A percentile compares a stretch with the other conserved stretches of the same genome.
phyloP scores from a whole-genome alignment of 2,329 filamentous ascomycete genomes.

The Calonectria montana region DNA sequence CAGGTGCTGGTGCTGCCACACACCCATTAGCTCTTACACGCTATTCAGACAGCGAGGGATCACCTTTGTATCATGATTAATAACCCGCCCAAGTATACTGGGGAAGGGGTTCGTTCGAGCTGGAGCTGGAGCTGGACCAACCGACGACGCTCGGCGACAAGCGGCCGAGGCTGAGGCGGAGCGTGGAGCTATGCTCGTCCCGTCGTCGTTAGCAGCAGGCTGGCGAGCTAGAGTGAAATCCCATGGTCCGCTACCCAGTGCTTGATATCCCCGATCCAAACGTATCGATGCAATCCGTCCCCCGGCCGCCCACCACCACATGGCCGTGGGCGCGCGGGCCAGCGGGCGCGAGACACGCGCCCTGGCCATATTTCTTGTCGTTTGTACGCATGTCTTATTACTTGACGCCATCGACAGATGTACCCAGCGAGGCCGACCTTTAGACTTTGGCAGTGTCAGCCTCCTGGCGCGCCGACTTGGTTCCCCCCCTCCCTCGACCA shows the following conservation, averaged over 20 bases:
- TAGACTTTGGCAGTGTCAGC: slow-evolving; percentile 1
- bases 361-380: not conserved
- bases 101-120: not conserved
- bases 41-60: not conserved
- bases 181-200: slow-evolving; percentile 4
- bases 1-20: not conserved
- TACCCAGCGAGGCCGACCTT: not conserved
- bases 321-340: not conserved
- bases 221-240: slow-evolving; percentile 10
- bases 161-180: slow-evolving; percentile 1
- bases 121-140: not conserved
- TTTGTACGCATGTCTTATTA: slow-evolving; percentile 4
- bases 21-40: not conserved
- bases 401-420: not conserved
- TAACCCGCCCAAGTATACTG: not conserved
- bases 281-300: slow-evolving; percentile 10
- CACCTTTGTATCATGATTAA: not conserved
- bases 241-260: slow-evolving; percentile 3
- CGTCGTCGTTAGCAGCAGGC: not conserved
- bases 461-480: slow-evolving; percentile 1
- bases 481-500: not conserved
- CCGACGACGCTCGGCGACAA: not conserved
- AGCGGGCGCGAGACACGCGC: not conserved
- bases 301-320: not conserved
- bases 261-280: slow-evolving; percentile 15